A percentile compares a stretch with the other conserved stretches of the same genome.
Evolutionary conservation across 768 basidiomycete genomes (phyloP).

Genomic region (Glaciozyma antarctica): DNA sequence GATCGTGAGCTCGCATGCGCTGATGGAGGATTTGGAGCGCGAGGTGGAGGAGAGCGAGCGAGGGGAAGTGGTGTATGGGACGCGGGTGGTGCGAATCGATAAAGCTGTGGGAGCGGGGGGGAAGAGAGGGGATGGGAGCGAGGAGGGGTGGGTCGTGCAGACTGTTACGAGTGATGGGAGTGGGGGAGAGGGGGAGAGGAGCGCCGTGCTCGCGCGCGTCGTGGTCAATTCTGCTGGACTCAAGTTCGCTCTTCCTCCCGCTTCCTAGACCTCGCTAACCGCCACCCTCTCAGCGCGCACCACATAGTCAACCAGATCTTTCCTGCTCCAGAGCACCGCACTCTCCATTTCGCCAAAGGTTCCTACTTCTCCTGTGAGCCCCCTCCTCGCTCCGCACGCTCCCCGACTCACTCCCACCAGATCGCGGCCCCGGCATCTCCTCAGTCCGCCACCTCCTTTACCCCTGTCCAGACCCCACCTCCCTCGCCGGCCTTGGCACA

Average conservation of each 20-base stretch:
- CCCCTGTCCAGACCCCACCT: slow-evolving; percentile 57
- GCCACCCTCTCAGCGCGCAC: slow-evolving; percentile 26
- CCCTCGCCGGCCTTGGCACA: slow-evolving; percentile 77
- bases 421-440: slow-evolving; percentile 65
- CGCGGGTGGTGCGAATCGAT: slow-evolving; percentile 78
- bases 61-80: slow-evolving; percentile 65
- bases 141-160: slow-evolving; percentile 81
- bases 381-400: not conserved
- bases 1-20: slow-evolving; percentile 73
- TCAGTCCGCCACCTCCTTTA: slow-evolving; percentile 71
- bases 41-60: slow-evolving; percentile 9
- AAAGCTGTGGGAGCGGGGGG: slow-evolving; percentile 23
- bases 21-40: slow-evolving; percentile 73
- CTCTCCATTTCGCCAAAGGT: slow-evolving; percentile 66
- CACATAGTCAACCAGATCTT: slow-evolving; percentile 33
- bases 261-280: not conserved
- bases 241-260: not conserved
- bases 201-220: slow-evolving; percentile 56
- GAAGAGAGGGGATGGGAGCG: slow-evolving; percentile 32
- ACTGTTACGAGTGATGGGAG: slow-evolving; percentile 47
- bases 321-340: slow-evolving; percentile 12
- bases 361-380: slow-evolving; percentile 56
- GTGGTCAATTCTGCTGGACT: not conserved
- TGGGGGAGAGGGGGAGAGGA: slow-evolving; percentile 38
- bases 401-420: not conserved